Evolutionary conservation across 2,329 filamentous ascomycete genomes (phyloP), one percentile per base, ranked within the genome.

Genomic region (Exophiala sideris): DNA sequence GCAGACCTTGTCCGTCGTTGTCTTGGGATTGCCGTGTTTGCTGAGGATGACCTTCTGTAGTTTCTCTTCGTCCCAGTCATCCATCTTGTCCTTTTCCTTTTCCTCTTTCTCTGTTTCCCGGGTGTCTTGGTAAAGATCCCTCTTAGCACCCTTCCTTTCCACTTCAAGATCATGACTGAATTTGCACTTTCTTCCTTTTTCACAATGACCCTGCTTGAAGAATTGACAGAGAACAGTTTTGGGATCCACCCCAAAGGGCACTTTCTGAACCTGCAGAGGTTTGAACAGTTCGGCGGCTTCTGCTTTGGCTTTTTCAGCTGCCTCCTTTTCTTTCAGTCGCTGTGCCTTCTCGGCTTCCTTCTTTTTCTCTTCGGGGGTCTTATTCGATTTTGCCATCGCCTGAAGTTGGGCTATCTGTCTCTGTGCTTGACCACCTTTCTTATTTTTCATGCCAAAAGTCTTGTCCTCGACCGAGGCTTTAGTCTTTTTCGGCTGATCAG

Each of bases 381-480:
- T 89, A 64, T 87, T 85, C 52, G 82, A 80, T 63, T 87, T 84
- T 48, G 85, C 81, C 66, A 91, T 87, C 44, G 85, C 81, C 63
- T 85, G 77, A 71, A 99, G 83, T 66, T 91, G 88, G 55, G 88
- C 86, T 69, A 99, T 97, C 64, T 91, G 84, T 74, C 86, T 95
- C 76, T 97, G 89, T 51, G 91, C 92, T 48, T 84, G 86, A 53
- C 84, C 87, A 64, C 94, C 94, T 80, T 96, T 99, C 79, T 99
- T 99, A 74, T 99, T 99, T 78, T 99, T 99, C 94, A 99, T 97
- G 66, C 94, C 94, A 80, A 99, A 99, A 45, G 94, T 96, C 77
- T 92, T 94, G 79, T 99, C 94, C 60, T 94, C 90, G 60, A 91
- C 88, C 41, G 72, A 67, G 59, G 69, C 58, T 67, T 74, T 78